Percentiles rank a stretch among this genome's conserved stretches.
Conservation (phyloP, 2,329 filamentous ascomycete genomes). For the Trichoderma sp. region DNA sequence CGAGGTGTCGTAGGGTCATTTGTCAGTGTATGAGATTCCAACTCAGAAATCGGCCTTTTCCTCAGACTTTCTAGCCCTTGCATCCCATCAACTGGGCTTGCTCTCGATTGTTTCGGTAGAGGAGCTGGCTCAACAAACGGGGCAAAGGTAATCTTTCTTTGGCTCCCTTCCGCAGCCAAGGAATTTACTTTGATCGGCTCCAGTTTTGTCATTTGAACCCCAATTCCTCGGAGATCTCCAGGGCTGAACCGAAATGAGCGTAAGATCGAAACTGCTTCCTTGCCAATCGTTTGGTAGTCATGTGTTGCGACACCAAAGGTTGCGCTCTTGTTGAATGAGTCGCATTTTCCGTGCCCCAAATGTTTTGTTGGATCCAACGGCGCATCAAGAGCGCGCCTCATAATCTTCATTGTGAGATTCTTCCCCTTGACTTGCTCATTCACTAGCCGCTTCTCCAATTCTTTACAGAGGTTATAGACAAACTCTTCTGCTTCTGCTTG, state of each 20-base stretch:
- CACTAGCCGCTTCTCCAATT: constrained; percentile 76
- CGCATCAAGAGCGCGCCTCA: constrained; percentile 82
- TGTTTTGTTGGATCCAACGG: constrained; percentile 91
- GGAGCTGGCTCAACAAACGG: constrained; percentile 45
- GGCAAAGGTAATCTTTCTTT: constrained; percentile 76
- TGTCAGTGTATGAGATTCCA: constrained; percentile 54
- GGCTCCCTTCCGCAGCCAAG: constrained; percentile 69
- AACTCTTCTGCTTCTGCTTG: constrained; percentile 95
- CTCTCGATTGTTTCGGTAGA: constrained; percentile 43
- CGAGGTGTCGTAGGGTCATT: constrained; percentile 56
- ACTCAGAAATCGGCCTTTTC: constrained; percentile 33
- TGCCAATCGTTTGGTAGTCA: constrained; percentile 67
- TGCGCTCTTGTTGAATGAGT: constrained; percentile 87
- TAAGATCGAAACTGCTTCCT: constrained; percentile 82
- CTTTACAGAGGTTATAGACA: constrained; percentile 78
- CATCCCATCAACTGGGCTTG: constrained; percentile 55
- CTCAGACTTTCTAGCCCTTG: constrained; percentile 41
- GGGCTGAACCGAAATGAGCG: constrained; percentile 81
- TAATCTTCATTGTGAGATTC: constrained; percentile 91
- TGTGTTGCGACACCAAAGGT: constrained; percentile 84
- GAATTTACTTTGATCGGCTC: constrained; percentile 69
- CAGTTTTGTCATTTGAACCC: constrained; percentile 90
- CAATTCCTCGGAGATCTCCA: constrained; percentile 89
- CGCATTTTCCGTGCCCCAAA: constrained; percentile 91
- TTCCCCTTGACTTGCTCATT: constrained; percentile 85